Evolutionary conservation across 345 rosid genomes (phyloP).

Genomic region (Salix udensis): DNA sequence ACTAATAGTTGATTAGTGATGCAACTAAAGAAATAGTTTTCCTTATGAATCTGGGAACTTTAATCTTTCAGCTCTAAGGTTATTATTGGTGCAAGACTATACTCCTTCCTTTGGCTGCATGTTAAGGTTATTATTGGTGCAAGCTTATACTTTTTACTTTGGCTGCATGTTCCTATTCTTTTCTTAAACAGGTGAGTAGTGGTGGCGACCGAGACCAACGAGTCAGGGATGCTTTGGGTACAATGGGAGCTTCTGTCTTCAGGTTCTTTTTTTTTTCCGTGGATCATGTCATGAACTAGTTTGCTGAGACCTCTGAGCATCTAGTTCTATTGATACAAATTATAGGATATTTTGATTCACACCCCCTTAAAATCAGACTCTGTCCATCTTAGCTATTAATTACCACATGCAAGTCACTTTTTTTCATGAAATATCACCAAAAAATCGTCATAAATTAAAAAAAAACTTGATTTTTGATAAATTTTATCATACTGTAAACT

Average conservation of each 20-base stretch:
- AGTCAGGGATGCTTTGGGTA: conserved; percentile 70
- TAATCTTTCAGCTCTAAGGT: neutral
- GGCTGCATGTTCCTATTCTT: conserved; percentile 5
- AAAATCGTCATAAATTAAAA: neutral
- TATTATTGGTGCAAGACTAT: neutral
- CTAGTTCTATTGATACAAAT: neutral
- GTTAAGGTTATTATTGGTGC: neutral
- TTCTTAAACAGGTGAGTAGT: conserved; percentile 52
- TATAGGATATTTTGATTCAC: neutral
- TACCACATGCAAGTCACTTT: neutral
- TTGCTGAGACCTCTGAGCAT: neutral
- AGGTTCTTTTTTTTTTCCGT: conserved; percentile 38
- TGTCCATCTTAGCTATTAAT: neutral
- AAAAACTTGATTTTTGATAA: neutral
- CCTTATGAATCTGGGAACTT: neutral
- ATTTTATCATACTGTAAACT: neutral
- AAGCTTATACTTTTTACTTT: neutral
- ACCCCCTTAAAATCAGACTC: neutral
- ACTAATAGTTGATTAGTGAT: neutral
- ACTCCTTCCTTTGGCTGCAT: conserved; percentile 3
- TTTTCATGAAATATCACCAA: neutral
- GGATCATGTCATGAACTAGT: neutral
- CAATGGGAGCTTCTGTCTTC: conserved; percentile 99
- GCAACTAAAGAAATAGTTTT: neutral
- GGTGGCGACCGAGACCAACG: conserved; percentile 79